Base-by-base conservation (phyloP, 1,284 basidiomycete genomes). In the Cryptococcus hybrid region DNA sequence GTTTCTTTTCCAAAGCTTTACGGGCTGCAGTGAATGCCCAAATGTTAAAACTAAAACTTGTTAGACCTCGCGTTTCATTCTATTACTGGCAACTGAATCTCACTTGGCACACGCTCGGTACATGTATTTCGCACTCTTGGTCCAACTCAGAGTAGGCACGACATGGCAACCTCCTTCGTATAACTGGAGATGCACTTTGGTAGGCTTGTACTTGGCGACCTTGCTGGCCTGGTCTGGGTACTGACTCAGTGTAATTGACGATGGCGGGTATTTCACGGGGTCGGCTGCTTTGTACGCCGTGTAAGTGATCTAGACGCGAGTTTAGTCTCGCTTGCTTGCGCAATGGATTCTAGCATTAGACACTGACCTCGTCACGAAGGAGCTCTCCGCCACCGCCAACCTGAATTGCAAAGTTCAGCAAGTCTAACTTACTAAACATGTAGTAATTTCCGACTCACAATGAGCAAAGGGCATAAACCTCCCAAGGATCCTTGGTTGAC, bases 401-500 rank as follows among this genome's bases (percentile, higher is more conserved):
- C 75, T 77, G 45, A 1, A 11, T 47, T 42, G n/a, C 46, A 9
- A n/a, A 24, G 46, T 12, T 47, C 18, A 47, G n/a, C 40, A 9
- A 9, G n/a, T 42, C 9, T 15, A 24, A 35, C 46, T 7, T 42
- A n/a, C 39, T 9, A 9, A 18, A 6, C 43, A 7, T 9, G n/a
- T 7, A 13, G 7, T 6, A 11, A 18, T 47, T 7, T n/a, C 46
- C 0, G 3, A 65, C 74, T 54, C 48, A 81, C 74, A 38, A 83
- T 79, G 55, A 79, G 75, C 24, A 83, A 67, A 0, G 81, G 81
- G 36, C 81, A 81, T 8, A 83, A 70, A 0, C 81, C 82, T 9
- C 82, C 82, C 3, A 83, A 68, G 1, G 78, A 80, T 5, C 81
- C 81, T 15, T 74, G 70, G 59, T 82, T 80, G 50, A 81, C 74